Evolutionary conservation across 495 filamentous ascomycete genomes (phyloP).

Genomic region (Talaromyces ruber): DNA sequence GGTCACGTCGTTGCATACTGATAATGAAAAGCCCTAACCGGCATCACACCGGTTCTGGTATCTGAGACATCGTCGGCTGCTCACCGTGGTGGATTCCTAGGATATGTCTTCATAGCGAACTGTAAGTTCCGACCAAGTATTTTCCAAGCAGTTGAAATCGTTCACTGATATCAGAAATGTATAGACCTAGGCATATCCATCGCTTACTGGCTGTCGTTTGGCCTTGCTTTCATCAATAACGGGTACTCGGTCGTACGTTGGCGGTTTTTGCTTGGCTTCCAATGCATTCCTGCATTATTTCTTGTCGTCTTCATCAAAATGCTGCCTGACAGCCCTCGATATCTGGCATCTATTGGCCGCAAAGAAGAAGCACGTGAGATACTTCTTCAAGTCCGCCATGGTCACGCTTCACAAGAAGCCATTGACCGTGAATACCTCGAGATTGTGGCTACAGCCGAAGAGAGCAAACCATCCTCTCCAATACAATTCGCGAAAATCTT

Average conservation of each 20-base stretch:
- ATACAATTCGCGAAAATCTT: constrained; percentile 29
- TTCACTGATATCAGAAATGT: neutral
- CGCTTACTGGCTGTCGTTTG: constrained; percentile 57
- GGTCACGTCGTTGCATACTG: constrained; percentile 7
- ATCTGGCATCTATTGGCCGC: constrained; percentile 28
- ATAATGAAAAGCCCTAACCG: constrained; percentile 29
- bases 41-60: constrained; percentile 42
- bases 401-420: constrained; percentile 13
- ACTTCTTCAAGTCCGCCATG: constrained; percentile 7
- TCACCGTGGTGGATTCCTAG: constrained; percentile 38
- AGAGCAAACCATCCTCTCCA: constrained; percentile 26
- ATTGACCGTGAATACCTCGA: constrained; percentile 33
- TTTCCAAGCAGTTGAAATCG: neutral
- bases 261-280: constrained; percentile 48
- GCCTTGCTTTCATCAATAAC: constrained; percentile 41
- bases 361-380: constrained; percentile 30
- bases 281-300: constrained; percentile 44
- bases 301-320: constrained; percentile 39
- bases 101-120: constrained; percentile 46
- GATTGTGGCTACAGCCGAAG: constrained; percentile 23
- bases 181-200: constrained; percentile 49
- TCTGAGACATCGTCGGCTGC: constrained; percentile 42
- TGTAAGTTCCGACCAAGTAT: constrained; percentile 17
- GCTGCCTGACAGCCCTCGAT: constrained; percentile 42
- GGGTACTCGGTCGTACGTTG: constrained; percentile 43